Evolutionary conservation across 768 basidiomycete species (phyloP).

Genomic region (Sarcodon sp.): DNA sequence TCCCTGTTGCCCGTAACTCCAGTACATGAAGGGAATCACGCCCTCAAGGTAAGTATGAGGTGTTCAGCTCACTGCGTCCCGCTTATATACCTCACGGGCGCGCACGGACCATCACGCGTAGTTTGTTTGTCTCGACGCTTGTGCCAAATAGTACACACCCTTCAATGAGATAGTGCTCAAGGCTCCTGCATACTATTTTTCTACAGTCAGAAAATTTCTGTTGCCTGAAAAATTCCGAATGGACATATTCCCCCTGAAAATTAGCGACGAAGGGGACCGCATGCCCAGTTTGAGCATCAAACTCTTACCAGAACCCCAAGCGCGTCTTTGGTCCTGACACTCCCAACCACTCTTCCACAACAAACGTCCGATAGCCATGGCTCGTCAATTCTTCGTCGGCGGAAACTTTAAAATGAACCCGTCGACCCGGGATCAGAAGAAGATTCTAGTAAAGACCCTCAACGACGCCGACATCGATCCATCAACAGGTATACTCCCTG

Average conservation of each 20-base stretch:
- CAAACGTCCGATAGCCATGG: slow-evolving; percentile 23
- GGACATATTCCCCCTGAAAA: too few species aligned
- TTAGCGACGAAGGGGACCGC: too few species aligned
- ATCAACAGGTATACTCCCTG: slow-evolving; percentile 44
- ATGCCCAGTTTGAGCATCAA: too few species aligned
- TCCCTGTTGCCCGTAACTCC: slow-evolving; percentile 15
- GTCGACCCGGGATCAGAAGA: slow-evolving; percentile 46
- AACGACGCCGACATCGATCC: slow-evolving; percentile 75
- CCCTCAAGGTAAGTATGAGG: slow-evolving; percentile 20
- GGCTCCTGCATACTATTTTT: too few species aligned
- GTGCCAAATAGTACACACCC: too few species aligned
- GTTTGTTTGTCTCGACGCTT: background rate
- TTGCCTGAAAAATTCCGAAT: too few species aligned
- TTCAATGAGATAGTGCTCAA: too few species aligned
- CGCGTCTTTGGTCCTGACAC: too few species aligned
- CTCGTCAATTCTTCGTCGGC: slow-evolving; percentile 87
- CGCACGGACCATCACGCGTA: slow-evolving; percentile 6
- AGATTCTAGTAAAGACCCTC: slow-evolving; percentile 50
- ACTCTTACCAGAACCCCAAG: too few species aligned
- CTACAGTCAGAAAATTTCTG: too few species aligned
- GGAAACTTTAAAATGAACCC: slow-evolving; percentile 99
- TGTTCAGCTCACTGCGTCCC: slow-evolving; percentile 1
- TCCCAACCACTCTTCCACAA: too few species aligned
- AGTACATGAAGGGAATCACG: slow-evolving; percentile 15
- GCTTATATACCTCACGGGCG: background rate